Evolutionary conservation across 352 stramenopile species (phyloP).

Genomic region (Phytophthora chlamydospora): DNA sequence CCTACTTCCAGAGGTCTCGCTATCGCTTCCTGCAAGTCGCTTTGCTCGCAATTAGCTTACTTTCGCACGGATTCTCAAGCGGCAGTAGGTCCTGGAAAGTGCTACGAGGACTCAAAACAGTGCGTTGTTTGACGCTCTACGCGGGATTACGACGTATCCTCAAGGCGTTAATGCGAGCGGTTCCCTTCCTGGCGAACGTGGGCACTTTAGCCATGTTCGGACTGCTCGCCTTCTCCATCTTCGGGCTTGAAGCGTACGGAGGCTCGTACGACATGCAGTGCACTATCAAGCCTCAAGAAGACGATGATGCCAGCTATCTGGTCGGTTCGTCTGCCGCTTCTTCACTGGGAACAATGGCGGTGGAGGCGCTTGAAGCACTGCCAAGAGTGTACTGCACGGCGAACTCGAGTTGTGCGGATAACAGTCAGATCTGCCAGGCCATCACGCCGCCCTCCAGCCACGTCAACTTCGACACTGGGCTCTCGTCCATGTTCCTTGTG

Average conservation of each 20-base stretch:
- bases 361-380: slow-evolving; percentile 41
- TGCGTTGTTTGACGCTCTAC: slow-evolving; percentile 69
- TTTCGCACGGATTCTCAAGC: slow-evolving; percentile 43
- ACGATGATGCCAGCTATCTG: slow-evolving; percentile 2
- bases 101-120: slow-evolving; percentile 70
- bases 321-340: slow-evolving; percentile 14
- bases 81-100: slow-evolving; percentile 46
- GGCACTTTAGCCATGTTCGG: slow-evolving; percentile 75
- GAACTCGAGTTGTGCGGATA: slow-evolving; percentile 46
- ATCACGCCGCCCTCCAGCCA: slow-evolving; percentile 47
- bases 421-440: slow-evolving; percentile 41
- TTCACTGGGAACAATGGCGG: slow-evolving; percentile 14
- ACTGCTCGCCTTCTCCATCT: slow-evolving; percentile 79
- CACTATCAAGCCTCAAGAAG: slow-evolving; percentile 16
- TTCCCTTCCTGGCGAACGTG: slow-evolving; percentile 82
- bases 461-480: slow-evolving; percentile 77
- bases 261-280: slow-evolving; percentile 64
- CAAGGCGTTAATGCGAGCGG: slow-evolving; percentile 61
- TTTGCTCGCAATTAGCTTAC: slow-evolving; percentile 54
- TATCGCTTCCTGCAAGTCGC: slow-evolving; percentile 61
- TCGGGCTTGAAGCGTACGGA: slow-evolving; percentile 71
- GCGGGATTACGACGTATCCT: slow-evolving; percentile 70
- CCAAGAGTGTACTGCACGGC: slow-evolving; percentile 59
- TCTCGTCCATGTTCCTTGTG: slow-evolving; percentile 75
- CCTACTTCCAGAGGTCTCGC: slow-evolving; percentile 59